Conservation (phyloP, 1,284 basidiomycete genomes). For the Amylostereum areolatum region DNA sequence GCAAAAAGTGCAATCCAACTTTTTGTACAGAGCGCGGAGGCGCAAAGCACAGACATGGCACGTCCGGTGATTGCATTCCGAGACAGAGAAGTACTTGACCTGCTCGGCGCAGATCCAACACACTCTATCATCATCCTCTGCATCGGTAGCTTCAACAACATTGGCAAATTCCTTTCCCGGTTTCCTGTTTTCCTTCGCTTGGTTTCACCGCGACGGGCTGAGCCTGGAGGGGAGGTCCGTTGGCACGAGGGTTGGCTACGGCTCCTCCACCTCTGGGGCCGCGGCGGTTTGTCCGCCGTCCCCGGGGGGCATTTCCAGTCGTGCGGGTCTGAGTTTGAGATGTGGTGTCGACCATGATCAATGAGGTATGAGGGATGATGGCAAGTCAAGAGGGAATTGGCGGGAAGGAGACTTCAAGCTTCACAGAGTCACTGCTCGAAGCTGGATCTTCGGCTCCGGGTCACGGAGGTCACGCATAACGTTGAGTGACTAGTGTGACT, state of each 20-base stretch:
- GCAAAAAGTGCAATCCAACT: constrained; percentile 91
- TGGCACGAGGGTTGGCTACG: not conserved
- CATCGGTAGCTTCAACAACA: constrained; percentile 7
- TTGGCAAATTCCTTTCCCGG: not conserved
- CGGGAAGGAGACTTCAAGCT: too few species aligned
- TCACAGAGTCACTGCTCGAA: too few species aligned
- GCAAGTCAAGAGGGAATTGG: too few species aligned
- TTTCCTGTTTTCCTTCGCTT: too few species aligned
- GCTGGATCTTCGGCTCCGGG: too few species aligned
- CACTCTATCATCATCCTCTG: constrained; percentile 37
- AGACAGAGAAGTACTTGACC: constrained; percentile 85
- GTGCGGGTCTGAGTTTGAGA: constrained; percentile 3
- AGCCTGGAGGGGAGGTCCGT: too few species aligned
- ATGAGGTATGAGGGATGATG: not conserved
- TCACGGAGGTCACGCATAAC: too few species aligned
- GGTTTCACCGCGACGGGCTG: too few species aligned
- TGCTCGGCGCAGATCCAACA: constrained; percentile 98
- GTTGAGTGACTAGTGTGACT: too few species aligned
- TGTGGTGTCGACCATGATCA: constrained; percentile 10
- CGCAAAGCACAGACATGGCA: constrained; percentile 92
- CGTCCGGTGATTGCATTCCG: constrained; percentile 88
- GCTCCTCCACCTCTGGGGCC: constrained; percentile 5
- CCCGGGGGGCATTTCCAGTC: constrained; percentile 1
- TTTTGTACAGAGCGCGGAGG: constrained; percentile 92
- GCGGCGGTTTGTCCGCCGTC: constrained; percentile 7